Base-by-base conservation (phyloP, 805 yeast species). In the Candida schatavii region DNA sequence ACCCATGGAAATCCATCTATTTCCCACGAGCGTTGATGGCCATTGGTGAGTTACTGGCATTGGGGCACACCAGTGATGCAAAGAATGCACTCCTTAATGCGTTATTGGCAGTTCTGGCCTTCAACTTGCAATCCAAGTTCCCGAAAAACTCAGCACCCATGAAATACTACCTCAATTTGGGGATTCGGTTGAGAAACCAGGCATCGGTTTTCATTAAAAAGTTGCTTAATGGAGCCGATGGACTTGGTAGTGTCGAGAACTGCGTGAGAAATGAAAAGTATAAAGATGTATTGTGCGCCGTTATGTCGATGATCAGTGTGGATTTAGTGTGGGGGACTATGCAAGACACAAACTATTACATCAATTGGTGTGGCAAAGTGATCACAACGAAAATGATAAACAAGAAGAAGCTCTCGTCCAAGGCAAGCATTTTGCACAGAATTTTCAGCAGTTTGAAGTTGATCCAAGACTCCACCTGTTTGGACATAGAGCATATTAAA, bases 271-370 rank as follows among this genome's bases (percentile, higher is more conserved):
- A 64, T 30, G 75, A 85, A 54, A 84, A 85, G 57, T 88, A 88
- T 59, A 88, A 88, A 56, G 96, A 88, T 56, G 85, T 87, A 3
- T 59, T 88, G 21, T 85, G 88, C 39, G 93, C 95, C 0, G 81
- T 86, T 18, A 71, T 88, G 58, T 82, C 93, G 2, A 86, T 88
- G 95, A 87, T 83, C 37, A 81, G 90, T 5, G 85, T 88, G 39
- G 96, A 88, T 63, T 82, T 87, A 39, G 90, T 87, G 13, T 85
- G 95, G 88, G 96, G 96, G 2, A 81, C 91, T 1, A 85, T 86
- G 90, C 82, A 85, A 42, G 93, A 85, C 50, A 87, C 95, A 54
- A 80, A 79, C 47, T 75, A 81, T 44, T 87, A 87, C 62, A 69
- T 88, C 41, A 77, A 80, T 41, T 79, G 88, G 52, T 85, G 95